phyloP scores from a whole-genome alignment of 306 rosid genomes.

The Comarum palustre region DNA sequence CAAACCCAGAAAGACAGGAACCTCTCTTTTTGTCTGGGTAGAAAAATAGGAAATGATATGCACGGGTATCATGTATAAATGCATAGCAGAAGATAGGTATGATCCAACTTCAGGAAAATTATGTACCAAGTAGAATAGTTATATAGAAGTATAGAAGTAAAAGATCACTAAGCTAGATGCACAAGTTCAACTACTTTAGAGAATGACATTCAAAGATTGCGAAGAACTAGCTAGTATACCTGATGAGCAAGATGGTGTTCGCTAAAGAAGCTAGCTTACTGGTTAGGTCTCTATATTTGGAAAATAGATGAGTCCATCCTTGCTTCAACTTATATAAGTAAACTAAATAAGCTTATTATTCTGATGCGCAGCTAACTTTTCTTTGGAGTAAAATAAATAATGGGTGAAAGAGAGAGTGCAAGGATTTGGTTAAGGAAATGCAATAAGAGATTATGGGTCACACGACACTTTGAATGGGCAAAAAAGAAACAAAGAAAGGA shows the following conservation, averaged over 20 bases:
- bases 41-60: neutral
- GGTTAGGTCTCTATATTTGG: neutral
- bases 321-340: neutral
- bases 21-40: neutral
- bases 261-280: neutral
- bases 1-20: neutral
- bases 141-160: neutral
- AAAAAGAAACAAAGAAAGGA: slow-evolving; percentile 15
- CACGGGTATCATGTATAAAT: neutral
- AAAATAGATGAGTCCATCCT: neutral
- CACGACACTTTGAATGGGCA: slow-evolving; percentile 31
- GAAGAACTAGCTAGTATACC: neutral
- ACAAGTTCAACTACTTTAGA: neutral
- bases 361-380: neutral
- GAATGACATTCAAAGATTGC: neutral
- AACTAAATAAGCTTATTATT: neutral
- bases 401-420: slow-evolving; percentile 23
- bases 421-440: neutral
- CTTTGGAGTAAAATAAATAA: neutral
- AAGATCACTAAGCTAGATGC: neutral
- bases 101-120: neutral
- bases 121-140: neutral
- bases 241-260: neutral
- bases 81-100: neutral
- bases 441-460: slow-evolving; percentile 13